Evolutionary conservation across 352 stramenopile species (phyloP).

Genomic region (Thalassiosira hispida): DNA sequence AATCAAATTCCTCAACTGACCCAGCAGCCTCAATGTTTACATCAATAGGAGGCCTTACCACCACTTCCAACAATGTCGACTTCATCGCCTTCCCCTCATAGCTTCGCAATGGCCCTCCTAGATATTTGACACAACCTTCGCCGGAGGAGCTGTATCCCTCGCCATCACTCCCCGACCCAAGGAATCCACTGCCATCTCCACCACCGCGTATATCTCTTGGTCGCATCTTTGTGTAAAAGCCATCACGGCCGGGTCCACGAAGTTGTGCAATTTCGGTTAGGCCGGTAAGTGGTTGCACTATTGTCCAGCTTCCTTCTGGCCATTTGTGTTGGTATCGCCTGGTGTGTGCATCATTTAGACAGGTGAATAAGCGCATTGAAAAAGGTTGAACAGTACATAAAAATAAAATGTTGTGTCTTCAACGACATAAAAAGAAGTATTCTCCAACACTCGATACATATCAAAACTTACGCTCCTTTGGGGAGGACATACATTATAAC

Average conservation of each 20-base stretch:
- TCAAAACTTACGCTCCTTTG: conserved; percentile 33
- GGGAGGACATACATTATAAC: conserved; percentile 75
- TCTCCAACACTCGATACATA: neutral
- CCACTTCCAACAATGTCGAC: conserved; percentile 27
- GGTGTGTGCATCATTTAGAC: neutral
- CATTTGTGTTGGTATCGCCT: conserved; percentile 61
- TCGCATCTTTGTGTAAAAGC: conserved; percentile 63
- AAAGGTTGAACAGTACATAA: neutral
- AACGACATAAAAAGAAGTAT: neutral
- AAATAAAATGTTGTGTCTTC: neutral
- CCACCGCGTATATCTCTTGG: conserved; percentile 65
- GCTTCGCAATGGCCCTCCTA: conserved; percentile 68
- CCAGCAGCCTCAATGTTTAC: conserved; percentile 20
- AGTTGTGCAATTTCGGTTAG: conserved; percentile 67
- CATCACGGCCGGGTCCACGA: conserved; percentile 61
- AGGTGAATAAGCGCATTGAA: neutral
- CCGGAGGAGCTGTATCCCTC: conserved; percentile 36
- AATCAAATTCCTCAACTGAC: conserved; percentile 6
- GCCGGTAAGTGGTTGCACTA: conserved; percentile 70
- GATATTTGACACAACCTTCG: conserved; percentile 74
- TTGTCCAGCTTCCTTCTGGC: conserved; percentile 72
- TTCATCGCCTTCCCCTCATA: conserved; percentile 28
- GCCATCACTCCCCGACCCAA: conserved; percentile 25
- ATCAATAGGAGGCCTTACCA: conserved; percentile 20
- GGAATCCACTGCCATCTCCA: conserved; percentile 59